Percentiles rank a stretch among this genome's conserved stretches.
These are phyloP conservation scores for Kwoniella sp. DNA, from an alignment of 768 basidiomycete genomes.

Conservation along the genomic window DNA sequence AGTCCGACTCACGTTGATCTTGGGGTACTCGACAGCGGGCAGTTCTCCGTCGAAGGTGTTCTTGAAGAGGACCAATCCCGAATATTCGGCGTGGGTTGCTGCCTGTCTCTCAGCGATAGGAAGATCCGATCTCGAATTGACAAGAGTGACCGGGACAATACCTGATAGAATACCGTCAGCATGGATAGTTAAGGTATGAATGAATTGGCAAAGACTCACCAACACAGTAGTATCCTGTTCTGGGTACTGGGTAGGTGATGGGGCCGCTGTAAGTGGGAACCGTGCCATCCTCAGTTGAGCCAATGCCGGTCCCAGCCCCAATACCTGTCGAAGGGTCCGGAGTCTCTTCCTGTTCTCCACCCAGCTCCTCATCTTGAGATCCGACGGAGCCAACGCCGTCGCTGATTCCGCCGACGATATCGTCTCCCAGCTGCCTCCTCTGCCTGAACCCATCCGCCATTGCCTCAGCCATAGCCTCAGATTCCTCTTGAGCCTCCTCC, in stretches of 20 bases:
- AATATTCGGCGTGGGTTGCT: constrained; percentile 74
- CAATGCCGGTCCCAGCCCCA: not conserved
- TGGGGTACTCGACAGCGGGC: constrained; percentile 92
- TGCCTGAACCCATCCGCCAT: constrained; percentile 16
- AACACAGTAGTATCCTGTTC: constrained; percentile 95
- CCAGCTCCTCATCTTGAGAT: constrained; percentile 11
- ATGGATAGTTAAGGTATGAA: not conserved
- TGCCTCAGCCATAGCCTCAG: constrained; percentile 21
- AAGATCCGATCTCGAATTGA: constrained; percentile 58
- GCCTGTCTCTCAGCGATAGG: constrained; percentile 56
- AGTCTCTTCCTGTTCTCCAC: constrained; percentile 8
- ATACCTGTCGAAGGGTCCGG: constrained; percentile 5
- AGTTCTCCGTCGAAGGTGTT: constrained; percentile 87
- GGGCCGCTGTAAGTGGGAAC: constrained; percentile 64
- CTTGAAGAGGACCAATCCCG: constrained; percentile 77
- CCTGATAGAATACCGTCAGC: constrained; percentile 60
- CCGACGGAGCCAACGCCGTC: constrained; percentile 2
- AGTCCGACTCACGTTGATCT: constrained; percentile 75
- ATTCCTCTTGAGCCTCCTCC: constrained; percentile 25
- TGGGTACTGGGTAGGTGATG: constrained; percentile 78
- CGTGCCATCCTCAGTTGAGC: not conserved
- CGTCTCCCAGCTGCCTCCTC: constrained; percentile 20
- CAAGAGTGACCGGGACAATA: constrained; percentile 83
- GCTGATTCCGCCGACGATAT: constrained; percentile 13
- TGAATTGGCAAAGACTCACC: constrained; percentile 62